These are phyloP conservation scores for Gloeostereum incarnatum DNA, from an alignment of 768 basidiomycete species.

Conservation along the genomic window DNA sequence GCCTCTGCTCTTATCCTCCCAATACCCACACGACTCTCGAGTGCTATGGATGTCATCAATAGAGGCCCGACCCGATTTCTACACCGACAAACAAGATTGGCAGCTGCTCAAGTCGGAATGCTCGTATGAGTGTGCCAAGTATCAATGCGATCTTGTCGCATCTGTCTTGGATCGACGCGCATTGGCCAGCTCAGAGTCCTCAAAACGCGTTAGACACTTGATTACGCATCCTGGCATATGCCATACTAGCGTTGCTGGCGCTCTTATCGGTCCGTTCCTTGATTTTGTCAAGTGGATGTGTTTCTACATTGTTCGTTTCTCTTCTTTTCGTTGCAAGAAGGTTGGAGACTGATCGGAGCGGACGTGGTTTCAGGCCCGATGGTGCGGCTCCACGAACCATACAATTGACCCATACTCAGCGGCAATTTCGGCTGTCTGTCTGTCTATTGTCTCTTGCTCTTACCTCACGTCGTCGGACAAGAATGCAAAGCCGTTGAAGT, in stretches of 20 bases:
- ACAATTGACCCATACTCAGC: constrained; percentile 53
- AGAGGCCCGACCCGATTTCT: constrained; percentile 45
- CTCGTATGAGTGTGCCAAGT: constrained; percentile 68
- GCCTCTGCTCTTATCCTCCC: constrained; percentile 36
- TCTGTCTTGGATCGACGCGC: constrained; percentile 42
- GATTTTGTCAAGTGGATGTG: constrained; percentile 37
- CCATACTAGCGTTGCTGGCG: constrained; percentile 49
- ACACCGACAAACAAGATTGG: constrained; percentile 61
- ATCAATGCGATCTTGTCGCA: constrained; percentile 64
- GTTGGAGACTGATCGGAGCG: neutral
- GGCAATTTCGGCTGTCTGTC: constrained; percentile 57
- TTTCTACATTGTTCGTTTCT: constrained; percentile 54
- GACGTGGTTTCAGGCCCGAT: constrained; percentile 41
- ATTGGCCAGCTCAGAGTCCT: constrained; percentile 13
- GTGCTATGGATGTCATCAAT: constrained; percentile 78
- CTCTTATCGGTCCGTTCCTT: constrained; percentile 33
- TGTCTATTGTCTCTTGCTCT: constrained; percentile 49
- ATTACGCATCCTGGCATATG: constrained; percentile 64
- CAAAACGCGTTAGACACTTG: constrained; percentile 42
- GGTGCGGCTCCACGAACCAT: constrained; percentile 59
- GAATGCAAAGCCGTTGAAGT: constrained; percentile 21
- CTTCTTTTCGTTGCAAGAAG: neutral
- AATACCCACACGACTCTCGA: constrained; percentile 35
- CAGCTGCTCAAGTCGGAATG: constrained; percentile 52
- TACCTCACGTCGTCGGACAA: constrained; percentile 29